A percentile compares a stretch with the other conserved stretches of the same genome.
phyloP scores from a whole-genome alignment of 208 protist species.

The Leishmania tarentolae region DNA sequence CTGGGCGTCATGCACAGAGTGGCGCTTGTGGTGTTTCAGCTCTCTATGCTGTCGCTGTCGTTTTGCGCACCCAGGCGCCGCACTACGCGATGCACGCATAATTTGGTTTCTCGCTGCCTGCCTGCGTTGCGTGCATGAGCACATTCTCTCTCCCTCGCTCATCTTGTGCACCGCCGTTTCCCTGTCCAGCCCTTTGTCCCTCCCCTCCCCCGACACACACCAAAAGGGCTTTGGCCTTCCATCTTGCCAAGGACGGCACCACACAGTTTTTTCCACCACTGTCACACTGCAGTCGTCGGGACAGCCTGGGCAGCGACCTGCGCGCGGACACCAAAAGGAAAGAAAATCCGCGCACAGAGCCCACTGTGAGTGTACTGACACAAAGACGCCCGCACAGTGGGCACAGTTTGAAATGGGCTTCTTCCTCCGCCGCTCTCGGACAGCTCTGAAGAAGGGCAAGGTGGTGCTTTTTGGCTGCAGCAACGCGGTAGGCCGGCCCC shows the following conservation, averaged over 20 bases:
- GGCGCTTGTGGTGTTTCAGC: neutral
- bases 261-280: neutral
- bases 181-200: too few relatives aligned
- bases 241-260: neutral
- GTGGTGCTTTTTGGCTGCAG: conserved; percentile 93
- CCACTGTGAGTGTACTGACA: neutral
- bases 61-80: neutral
- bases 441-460: conserved; percentile 37
- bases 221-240: neutral
- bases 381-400: neutral
- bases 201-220: neutral
- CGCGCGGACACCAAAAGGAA: neutral
- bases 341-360: neutral
- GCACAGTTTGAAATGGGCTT: conserved; percentile 13
- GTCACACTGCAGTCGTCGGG: neutral
- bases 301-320: neutral
- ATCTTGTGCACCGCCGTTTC: neutral
- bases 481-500: conserved; percentile 92
- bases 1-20: neutral
- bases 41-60: neutral
- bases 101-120: neutral
- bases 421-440: conserved; percentile 39
- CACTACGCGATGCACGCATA: neutral
- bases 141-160: neutral
- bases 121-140: neutral